Base-by-base conservation (phyloP, 371 early-diverging fungal species). In the Funneliformis caledonium region DNA sequence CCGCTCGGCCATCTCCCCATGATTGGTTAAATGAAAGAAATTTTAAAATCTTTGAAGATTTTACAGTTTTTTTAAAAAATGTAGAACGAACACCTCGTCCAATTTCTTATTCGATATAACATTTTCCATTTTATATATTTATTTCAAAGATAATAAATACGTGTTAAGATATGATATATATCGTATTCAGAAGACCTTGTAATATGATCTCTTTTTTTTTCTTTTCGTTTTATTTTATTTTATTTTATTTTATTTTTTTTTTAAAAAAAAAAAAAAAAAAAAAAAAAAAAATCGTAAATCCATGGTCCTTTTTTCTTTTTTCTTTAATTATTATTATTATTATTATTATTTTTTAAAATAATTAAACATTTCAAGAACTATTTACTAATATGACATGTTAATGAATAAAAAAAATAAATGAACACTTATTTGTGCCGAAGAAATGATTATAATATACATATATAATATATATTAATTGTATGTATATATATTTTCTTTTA, bases 1-100 rank as follows among this genome's bases (percentile, higher is more conserved):
- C 87, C 87, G 86, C 87, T 87, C 87, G 87, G 87, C 87, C 87
- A 87, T 84, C 85, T 85, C 84, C 83, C 86, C 87, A 75, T 70
- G 7, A 5, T 7, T 56, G 16, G 19, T 56, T 19, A 56, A 16
- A 7, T 5, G 4, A 0, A 16, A 4, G 16, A 14, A 52, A 52
- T 52, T 52, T 7, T 19, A 56, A 19, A 56, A 6, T 6, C 19
- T 56, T 56, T 56, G 16, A 7, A 47, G 7, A 7, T 56, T 26
- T 26, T 26, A 26, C 0, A 56, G 0, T 2, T 37, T 2, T 2
- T 37, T 37, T 37, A 37, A 37, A 37, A 37, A 37, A 37, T 37
- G 37, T 37, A 2, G 37, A 37, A 37, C 1, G 37, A 37, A 37
- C 37, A 37, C 0, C 37, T 26, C 26, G 26, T 26, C 26, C 26